Percentiles rank a stretch among this genome's conserved stretches.
Conservation (phyloP, 345 rosid species). For the Populus davidiana region DNA sequence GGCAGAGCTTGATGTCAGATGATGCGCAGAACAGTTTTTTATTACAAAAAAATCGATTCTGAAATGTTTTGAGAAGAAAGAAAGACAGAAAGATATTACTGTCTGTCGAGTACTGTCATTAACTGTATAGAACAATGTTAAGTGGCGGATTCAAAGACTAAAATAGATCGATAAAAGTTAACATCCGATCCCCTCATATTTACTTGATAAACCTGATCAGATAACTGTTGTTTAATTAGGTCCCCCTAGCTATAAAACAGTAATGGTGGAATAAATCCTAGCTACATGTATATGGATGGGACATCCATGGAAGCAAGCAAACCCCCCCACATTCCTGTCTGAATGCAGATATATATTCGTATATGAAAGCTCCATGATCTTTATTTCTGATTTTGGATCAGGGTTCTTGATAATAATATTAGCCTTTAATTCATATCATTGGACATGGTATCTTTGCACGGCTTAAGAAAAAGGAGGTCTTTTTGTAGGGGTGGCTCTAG, state of each 20-base stretch:
- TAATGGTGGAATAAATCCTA: constrained; percentile 26
- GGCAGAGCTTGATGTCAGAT: too few species aligned
- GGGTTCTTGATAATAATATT: not conserved
- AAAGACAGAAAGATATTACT: too few species aligned
- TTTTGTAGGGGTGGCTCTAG: not conserved
- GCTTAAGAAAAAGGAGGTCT: not conserved
- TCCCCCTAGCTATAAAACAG: not conserved
- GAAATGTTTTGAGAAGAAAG: too few species aligned
- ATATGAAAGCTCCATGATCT: not conserved
- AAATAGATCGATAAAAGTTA: too few species aligned
- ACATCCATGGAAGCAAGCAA: constrained; percentile 22
- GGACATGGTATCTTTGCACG: constrained; percentile 13
- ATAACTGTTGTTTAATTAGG: not conserved
- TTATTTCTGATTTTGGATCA: not conserved
- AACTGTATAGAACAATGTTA: too few species aligned
- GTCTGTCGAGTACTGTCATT: too few species aligned
- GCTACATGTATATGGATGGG: constrained; percentile 11
- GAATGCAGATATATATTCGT: not conserved
- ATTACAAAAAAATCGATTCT: too few species aligned
- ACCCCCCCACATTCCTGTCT: not conserved
- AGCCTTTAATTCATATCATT: not conserved
- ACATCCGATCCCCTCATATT: not conserved
- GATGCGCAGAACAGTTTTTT: too few species aligned
- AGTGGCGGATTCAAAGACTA: too few species aligned
- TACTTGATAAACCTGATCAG: not conserved